Evolutionary conservation across 2,329 filamentous ascomycete species (phyloP).

Genomic region (Eurotiales sp.): DNA sequence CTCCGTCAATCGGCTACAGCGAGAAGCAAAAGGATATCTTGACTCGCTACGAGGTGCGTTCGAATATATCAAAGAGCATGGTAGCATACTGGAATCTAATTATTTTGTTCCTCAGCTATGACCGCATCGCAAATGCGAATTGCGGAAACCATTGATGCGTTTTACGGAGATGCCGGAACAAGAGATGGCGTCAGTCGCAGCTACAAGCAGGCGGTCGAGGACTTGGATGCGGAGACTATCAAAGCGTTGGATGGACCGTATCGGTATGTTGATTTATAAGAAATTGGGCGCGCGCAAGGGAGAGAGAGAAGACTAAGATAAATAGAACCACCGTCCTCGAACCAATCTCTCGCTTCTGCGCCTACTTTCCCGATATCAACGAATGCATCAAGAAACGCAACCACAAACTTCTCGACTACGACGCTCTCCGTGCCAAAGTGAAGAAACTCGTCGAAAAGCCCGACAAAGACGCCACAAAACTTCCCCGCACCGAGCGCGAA

Average conservation of each 20-base stretch:
- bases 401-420: constrained; percentile 98
- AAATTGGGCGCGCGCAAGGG: not conserved
- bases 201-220: constrained; percentile 98
- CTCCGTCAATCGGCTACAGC: constrained; percentile 85
- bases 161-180: constrained; percentile 94
- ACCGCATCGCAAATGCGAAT: constrained; percentile 99
- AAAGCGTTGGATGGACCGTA: constrained; percentile 97
- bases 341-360: constrained; percentile 92
- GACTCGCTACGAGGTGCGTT: constrained; percentile 82
- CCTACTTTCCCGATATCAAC: constrained; percentile 98
- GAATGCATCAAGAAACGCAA: constrained; percentile 99
- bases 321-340: constrained; percentile 83
- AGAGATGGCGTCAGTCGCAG: constrained; percentile 92
- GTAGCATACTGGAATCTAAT: too few relatives aligned
- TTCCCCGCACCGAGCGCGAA: constrained; percentile 94
- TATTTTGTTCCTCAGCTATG: constrained; percentile 63
- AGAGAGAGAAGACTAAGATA: not conserved
- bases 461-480: constrained; percentile 95
- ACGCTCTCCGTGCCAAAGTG: constrained; percentile 89
- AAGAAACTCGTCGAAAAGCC: constrained; percentile 97
- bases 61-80: not conserved
- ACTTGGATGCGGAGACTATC: constrained; percentile 96
- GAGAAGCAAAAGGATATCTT: constrained; percentile 96
- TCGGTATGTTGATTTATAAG: constrained; percentile 48
- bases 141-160: constrained; percentile 97